Evolutionary conservation across 1,139 yeast genomes (phyloP), one percentile per base, ranked within the genome.

Genomic region (Candida glucosophila): DNA sequence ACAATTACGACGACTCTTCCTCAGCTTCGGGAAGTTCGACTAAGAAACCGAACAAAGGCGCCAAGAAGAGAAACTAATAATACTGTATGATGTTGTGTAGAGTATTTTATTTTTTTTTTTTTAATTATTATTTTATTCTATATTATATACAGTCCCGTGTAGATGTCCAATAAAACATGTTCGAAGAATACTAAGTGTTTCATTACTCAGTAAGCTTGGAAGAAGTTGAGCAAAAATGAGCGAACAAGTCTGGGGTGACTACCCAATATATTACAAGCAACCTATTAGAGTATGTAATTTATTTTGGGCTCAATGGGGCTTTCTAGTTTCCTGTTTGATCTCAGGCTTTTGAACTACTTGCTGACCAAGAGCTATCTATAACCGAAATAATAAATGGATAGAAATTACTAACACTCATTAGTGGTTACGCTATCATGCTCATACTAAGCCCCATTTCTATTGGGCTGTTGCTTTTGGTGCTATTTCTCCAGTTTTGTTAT

Each of bases 391-490:
- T n/a, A n/a, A n/a, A n/a, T n/a, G n/a, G n/a, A n/a, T 8, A 16
- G 14, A 9, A 11, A 16, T 19, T 55, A 56, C 62, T 53, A 57
- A 55, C 58, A 26, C 13, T n/a, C 9, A 19, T 17, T 36, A 78
- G 83, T 81, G 85, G 80, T 55, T 76, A 35, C 79, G 88, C 52
- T 80, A 74, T 55, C 79, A 77, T 41, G 81, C 90, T 21, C 83
- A 80, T 57, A 74, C 74, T 39, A 74, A 75, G 49, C 93, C 94
- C 28, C 86, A 80, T 51, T 64, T 80, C 40, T 78, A 80, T 53
- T 76, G 67, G 49, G 66, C 90, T n/a, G 67, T 75, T 15, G 63
- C 66, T 20, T 61, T 81, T 41, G 93, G 88, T 7, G 52, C 73
- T 25, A 50, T 77, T 23, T 86, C 82, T 6, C 92, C 92, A 10